These are phyloP conservation scores for Aquilaria sinensis DNA, from an alignment of 345 rosid species.

Conservation along the genomic window DNA sequence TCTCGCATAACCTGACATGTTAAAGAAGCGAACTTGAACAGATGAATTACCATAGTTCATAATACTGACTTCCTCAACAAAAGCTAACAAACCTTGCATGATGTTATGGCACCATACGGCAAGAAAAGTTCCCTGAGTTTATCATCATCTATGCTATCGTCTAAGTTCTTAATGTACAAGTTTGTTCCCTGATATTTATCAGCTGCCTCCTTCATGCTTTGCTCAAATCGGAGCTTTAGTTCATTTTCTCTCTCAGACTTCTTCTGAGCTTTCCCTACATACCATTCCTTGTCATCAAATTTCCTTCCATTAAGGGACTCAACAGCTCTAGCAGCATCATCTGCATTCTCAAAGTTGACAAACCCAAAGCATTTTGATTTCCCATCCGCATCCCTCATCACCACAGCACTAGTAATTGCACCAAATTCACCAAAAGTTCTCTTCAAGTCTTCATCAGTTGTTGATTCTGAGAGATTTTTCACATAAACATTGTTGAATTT, in stretches of 20 bases:
- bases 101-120: constrained; percentile 70
- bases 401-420: constrained; percentile 69
- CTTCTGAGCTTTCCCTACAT: constrained; percentile 89
- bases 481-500: constrained; percentile 87
- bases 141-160: constrained; percentile 78
- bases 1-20: constrained; percentile 71
- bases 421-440: constrained; percentile 75
- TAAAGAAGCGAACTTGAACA: neutral
- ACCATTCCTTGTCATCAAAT: constrained; percentile 86
- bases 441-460: constrained; percentile 72
- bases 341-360: constrained; percentile 82
- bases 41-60: neutral
- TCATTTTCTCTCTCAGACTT: constrained; percentile 80
- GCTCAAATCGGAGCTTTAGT: constrained; percentile 63
- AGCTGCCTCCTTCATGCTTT: constrained; percentile 74
- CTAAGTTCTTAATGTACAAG: constrained; percentile 81
- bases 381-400: constrained; percentile 82
- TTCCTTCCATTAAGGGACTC: constrained; percentile 78
- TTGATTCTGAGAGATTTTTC: constrained; percentile 70
- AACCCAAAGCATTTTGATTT: constrained; percentile 90
- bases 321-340: constrained; percentile 86
- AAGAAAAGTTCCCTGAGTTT: constrained; percentile 81
- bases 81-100: constrained; percentile 67
- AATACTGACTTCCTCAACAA: neutral
- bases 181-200: constrained; percentile 81